These are phyloP conservation scores for Neostapfia colusana DNA, from an alignment of 176 grass and related monocot genomes.

Conservation along the genomic window DNA sequence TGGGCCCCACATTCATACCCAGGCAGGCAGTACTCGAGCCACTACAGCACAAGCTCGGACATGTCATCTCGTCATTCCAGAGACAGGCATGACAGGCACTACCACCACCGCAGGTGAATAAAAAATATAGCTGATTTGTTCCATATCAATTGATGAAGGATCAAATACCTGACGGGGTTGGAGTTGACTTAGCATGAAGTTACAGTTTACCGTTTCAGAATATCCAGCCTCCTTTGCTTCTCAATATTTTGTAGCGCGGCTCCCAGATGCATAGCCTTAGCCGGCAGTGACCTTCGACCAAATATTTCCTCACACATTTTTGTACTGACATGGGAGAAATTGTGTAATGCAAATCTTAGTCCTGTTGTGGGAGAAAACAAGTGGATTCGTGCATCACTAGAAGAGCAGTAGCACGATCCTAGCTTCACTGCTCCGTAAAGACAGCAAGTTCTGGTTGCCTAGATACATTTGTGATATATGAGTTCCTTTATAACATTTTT, in stretches of 20 bases:
- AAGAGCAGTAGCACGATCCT: not conserved
- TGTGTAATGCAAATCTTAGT: not conserved
- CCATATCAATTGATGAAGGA: conserved; percentile 20
- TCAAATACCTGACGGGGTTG: not conserved
- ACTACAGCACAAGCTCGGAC: conserved; percentile 37
- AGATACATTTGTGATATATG: no score
- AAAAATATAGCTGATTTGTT: conserved; percentile 20
- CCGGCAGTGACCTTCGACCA: not conserved
- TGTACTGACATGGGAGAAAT: not conserved
- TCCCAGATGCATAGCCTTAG: not conserved
- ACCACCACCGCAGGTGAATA: conserved; percentile 51
- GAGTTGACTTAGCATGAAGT: not conserved
- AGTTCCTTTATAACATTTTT: not conserved
- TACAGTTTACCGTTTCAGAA: not conserved
- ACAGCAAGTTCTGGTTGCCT: not conserved
- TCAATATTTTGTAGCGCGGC: not conserved
- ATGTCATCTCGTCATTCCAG: conserved; percentile 34
- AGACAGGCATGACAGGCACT: conserved; percentile 52
- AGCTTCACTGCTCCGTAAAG: not conserved
- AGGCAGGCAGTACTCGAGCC: conserved; percentile 37
- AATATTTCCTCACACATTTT: not conserved
- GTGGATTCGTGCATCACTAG: not conserved
- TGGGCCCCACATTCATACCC: conserved; percentile 45
- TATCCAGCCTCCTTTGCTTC: not conserved
- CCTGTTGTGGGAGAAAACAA: not conserved